phyloP scores from a whole-genome alignment of 139 green algal genomes.

The Chloropicon primus region DNA sequence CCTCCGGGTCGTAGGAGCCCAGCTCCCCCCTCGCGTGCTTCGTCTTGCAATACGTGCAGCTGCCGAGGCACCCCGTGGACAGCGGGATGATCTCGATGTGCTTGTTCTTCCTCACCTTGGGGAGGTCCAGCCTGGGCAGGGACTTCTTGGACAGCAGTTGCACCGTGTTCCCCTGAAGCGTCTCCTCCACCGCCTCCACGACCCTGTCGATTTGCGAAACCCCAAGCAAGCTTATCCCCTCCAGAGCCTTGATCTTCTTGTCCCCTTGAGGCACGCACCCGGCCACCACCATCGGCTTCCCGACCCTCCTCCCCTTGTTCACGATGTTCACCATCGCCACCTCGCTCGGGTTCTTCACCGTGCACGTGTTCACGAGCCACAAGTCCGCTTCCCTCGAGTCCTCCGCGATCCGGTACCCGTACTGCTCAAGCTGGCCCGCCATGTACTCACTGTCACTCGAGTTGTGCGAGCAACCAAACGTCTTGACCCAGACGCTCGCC shows the following conservation, averaged over 20 bases:
- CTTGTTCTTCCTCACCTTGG: conserved; percentile 70
- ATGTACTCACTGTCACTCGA: conserved; percentile 68
- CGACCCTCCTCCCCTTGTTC: not conserved
- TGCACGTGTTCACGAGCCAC: conserved; percentile 90
- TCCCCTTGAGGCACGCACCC: conserved; percentile 85
- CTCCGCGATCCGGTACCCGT: conserved; percentile 69
- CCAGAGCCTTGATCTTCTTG: conserved; percentile 42
- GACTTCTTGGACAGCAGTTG: conserved; percentile 61
- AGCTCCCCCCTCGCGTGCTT: conserved; percentile 80
- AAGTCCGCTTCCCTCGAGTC: conserved; percentile 39
- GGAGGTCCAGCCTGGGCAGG: conserved; percentile 74
- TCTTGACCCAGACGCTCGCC: conserved; percentile 55
- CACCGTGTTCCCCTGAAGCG: conserved; percentile 68
- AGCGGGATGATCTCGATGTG: conserved; percentile 86
- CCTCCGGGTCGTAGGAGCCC: conserved; percentile 43
- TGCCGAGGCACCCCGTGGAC: conserved; percentile 71
- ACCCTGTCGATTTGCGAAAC: conserved; percentile 75
- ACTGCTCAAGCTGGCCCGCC: conserved; percentile 40
- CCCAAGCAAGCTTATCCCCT: conserved; percentile 64
- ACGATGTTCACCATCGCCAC: conserved; percentile 39
- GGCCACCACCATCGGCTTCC: conserved; percentile 61
- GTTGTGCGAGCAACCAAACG: conserved; percentile 70
- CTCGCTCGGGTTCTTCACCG: conserved; percentile 74
- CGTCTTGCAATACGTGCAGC: conserved; percentile 96
- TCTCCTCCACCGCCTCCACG: conserved; percentile 84